Base-by-base conservation (phyloP, 331 rosid species). In the Erythrophleum ivorense region DNA sequence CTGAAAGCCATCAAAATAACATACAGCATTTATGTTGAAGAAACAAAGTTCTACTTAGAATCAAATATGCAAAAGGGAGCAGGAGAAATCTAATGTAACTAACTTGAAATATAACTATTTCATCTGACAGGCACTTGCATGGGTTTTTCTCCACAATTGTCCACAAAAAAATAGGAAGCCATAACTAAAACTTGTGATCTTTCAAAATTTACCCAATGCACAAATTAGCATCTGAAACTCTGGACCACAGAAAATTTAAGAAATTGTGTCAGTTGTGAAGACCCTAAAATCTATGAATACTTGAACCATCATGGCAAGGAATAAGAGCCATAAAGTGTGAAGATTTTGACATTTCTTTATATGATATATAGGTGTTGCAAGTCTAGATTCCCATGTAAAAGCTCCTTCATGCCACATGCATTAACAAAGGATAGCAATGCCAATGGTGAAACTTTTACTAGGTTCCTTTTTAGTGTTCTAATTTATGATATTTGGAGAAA, bases 321-420 rank as follows among this genome's bases (percentile, higher is more conserved):
- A 24, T 62, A 57, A 19, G 13, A 80, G 5, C 6, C 48, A 65
- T 9, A 29, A 45, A 79, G 24, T 65, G 65, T 5, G 63, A 52
- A 21, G 1, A 36, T 36, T 36, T 36, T 36, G 45, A 77, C 14
- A 33, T 24, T 24, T 24, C 48, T 63, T 72, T 71, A 73, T 41
- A 62, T 62, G 31, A 19, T 41, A 41, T 40, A 83, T 43, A 62
- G 31, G 40, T 19, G 64, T 62, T 80, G 49, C 57, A 54, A 75
- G 77, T 55, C 24, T 63, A 83, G 58, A 65, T 33, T 65, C 49
- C 13, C 65, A 45, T 33, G 58, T 78, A 46, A 66, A 79, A 67
- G n/a, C 45, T 41, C 65, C 18, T 18, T 36, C 40, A 24, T 53
- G 76, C 55, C 49, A 60, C 65, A 41, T 16, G 52, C 38, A 60